phyloP scores from a whole-genome alignment of 2,329 filamentous ascomycete genomes.

The Pseudogymnoascus sp. region DNA sequence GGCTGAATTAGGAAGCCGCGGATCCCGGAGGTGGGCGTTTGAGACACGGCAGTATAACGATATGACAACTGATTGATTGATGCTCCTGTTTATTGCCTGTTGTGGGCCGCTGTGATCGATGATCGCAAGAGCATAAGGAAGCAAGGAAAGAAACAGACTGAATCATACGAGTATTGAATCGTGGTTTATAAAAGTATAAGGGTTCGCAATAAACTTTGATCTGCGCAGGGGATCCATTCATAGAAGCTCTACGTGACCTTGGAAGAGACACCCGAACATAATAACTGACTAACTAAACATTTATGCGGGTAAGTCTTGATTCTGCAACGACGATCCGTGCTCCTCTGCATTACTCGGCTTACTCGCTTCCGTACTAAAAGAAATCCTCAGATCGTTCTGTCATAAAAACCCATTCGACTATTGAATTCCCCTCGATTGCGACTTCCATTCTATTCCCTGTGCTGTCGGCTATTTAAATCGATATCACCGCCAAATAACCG shows the following conservation, averaged over 20 bases:
- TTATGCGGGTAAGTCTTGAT: neutral
- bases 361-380: neutral
- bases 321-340: neutral
- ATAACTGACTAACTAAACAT: neutral
- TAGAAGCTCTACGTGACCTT: neutral
- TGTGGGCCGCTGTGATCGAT: neutral
- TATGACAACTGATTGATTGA: neutral
- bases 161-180: neutral
- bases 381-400: neutral
- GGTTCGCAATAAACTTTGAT: neutral
- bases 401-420: neutral
- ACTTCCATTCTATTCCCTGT: neutral
- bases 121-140: neutral
- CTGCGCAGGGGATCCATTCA: neutral
- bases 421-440: neutral
- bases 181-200: neutral
- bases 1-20: neutral
- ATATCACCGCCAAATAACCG: neutral
- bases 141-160: neutral
- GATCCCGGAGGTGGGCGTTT: neutral
- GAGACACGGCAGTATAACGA: neutral
- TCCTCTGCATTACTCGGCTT: neutral
- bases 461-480: neutral
- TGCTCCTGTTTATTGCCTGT: neutral
- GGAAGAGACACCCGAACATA: neutral